A percentile compares a stretch with the other conserved stretches of the same genome.
Evolutionary conservation across 495 filamentous ascomycete genomes (phyloP).

Genomic region (Tirmania nivea): DNA sequence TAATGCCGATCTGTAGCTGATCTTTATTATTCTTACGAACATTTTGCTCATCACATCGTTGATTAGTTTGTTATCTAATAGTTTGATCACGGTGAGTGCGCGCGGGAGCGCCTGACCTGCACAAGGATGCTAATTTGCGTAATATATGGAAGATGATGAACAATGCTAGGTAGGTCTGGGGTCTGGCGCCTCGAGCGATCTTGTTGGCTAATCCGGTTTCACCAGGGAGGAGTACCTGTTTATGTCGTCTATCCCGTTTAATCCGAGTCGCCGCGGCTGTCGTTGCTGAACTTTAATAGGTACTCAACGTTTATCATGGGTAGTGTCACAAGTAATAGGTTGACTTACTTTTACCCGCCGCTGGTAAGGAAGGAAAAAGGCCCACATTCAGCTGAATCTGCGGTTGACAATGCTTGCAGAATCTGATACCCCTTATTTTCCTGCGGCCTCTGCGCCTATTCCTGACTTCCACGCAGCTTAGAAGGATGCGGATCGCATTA

Average conservation of each 20-base stretch:
- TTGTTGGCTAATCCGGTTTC: constrained; percentile 2
- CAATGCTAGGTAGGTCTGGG: constrained; percentile 15
- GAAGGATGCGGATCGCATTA: constrained; percentile 51
- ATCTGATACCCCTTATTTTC: constrained; percentile 61
- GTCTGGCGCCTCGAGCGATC: neutral
- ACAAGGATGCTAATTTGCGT: constrained; percentile 2
- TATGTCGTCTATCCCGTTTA: constrained; percentile 27
- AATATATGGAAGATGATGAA: constrained; percentile 17
- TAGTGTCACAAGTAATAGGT: constrained; percentile 50
- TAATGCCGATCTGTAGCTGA: constrained; percentile 21
- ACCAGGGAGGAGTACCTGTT: constrained; percentile 68
- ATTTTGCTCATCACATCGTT: constrained; percentile 79
- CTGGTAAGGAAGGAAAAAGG: constrained; percentile 25
- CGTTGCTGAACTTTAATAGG: constrained; percentile 49
- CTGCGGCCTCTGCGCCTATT: constrained; percentile 67
- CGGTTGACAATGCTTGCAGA: constrained; percentile 25
- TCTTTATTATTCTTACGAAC: constrained; percentile 73
- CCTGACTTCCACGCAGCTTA: constrained; percentile 46
- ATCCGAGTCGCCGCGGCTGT: constrained; percentile 45
- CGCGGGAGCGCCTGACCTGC: constrained; percentile 1
- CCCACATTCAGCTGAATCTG: constrained; percentile 1
- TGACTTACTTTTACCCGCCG: constrained; percentile 59
- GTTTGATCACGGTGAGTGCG: constrained; percentile 53
- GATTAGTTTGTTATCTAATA: constrained; percentile 80
- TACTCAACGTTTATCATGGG: constrained; percentile 35